Evolutionary conservation across 306 rosid genomes (phyloP), one percentile per base, ranked within the genome.

Genomic region (Dalbergia cultrata): DNA sequence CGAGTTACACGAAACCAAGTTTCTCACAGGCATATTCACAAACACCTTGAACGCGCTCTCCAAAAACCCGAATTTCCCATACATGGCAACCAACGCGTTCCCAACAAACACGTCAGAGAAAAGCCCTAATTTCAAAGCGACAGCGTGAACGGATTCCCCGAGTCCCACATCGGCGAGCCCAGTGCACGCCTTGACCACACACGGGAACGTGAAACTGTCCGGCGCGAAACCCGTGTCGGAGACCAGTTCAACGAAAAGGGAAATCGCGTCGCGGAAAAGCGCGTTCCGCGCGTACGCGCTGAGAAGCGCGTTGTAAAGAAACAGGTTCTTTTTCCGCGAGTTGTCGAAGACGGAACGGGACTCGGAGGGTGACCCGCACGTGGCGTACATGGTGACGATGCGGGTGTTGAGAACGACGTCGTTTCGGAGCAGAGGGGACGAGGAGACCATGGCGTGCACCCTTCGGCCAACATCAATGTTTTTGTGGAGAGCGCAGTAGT

Each of bases 1-100:
- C 31, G 97, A 89, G 84, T 94, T 92, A 97, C 97, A 92, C 66
- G 98, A 85, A 58, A 94, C 89, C 86, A 94, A 81, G 74, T 92
- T 94, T 45, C 84, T 88, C 43, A 75, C 76, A 1, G 91, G 88
- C 96, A 92, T 86, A 49, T 35, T 66, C 0, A 87, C 93, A 74
- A 92, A 92, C 92, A 92, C 37, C 78, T 80, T 81, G 64, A 75
- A 19, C 7, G 97, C 92, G 13, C 85, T 88, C 37, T 74, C 85
- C 57, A 90, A 62, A 16, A 67, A 34, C 78, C 89, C 90, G 14
- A 81, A 89, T 69, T 88, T 94, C 6, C 94, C 97, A 34, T 94
- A 92, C 89, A 90, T 74, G 0, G 96, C 85, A 72, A 90, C 49
- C 84, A 92, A 66, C 16, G 94, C 89, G 72, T 94, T 92, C 12